Evolutionary conservation across 768 basidiomycete genomes (phyloP).

Genomic region (Bullera alba): DNA sequence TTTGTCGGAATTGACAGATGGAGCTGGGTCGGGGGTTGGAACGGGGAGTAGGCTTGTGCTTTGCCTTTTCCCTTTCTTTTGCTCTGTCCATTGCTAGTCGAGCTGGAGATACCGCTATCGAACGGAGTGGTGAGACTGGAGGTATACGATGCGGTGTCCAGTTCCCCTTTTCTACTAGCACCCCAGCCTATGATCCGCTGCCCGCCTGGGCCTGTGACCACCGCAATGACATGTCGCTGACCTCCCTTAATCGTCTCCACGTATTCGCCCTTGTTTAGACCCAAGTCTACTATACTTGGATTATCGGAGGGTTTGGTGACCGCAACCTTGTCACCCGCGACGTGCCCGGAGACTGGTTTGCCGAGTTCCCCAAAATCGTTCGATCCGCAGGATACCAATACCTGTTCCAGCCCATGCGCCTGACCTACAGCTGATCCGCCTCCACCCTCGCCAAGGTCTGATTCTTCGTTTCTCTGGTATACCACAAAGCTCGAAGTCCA

Average conservation of each 20-base stretch:
- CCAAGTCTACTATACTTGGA: conserved; percentile 28
- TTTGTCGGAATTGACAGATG: conserved; percentile 50
- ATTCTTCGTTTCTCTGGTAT: conserved; percentile 45
- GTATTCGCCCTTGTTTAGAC: conserved; percentile 17
- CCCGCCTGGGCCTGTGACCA: conserved; percentile 31
- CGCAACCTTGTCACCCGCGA: conserved; percentile 1
- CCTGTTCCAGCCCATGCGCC: conserved; percentile 47
- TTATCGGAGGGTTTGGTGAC: conserved; percentile 8
- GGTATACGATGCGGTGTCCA: conserved; percentile 50
- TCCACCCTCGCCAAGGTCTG: neutral
- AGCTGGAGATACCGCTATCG: neutral
- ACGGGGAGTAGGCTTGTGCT: conserved; percentile 4
- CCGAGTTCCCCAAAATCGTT: conserved; percentile 82
- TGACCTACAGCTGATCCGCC: neutral
- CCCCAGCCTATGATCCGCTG: conserved; percentile 68
- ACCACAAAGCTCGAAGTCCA: conserved; percentile 83
- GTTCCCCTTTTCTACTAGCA: conserved; percentile 72
- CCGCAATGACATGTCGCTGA: conserved; percentile 63
- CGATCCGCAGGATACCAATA: conserved; percentile 69
- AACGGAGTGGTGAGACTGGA: neutral
- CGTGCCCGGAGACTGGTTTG: neutral
- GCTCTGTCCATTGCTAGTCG: conserved; percentile 3
- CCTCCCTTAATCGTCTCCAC: conserved; percentile 57
- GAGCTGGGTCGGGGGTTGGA: conserved; percentile 46
- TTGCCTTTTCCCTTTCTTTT: conserved; percentile 17